These are phyloP conservation scores for Colletotrichum tanaceti DNA, from an alignment of 2,329 filamentous ascomycete species.

Conservation along the genomic window DNA sequence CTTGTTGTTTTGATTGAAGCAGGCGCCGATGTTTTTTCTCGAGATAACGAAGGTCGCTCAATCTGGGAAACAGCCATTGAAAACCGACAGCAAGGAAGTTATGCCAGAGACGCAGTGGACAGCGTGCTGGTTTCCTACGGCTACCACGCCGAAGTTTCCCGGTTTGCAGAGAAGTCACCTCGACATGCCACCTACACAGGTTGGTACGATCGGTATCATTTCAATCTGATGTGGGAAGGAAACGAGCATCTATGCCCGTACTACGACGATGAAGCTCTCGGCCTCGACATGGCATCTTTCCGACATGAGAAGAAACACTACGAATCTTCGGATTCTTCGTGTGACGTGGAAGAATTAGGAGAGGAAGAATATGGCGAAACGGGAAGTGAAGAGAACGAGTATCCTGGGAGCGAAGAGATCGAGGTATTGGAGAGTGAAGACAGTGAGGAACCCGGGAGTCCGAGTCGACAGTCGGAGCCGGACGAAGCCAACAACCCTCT, in stretches of 20 bases:
- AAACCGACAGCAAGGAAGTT: not conserved
- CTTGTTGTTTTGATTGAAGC: not conserved
- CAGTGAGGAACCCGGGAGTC: not conserved
- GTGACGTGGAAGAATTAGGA: accelerated
- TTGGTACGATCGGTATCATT: not conserved
- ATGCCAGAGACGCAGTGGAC: not conserved
- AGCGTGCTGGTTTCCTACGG: not conserved
- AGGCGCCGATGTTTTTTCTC: not conserved
- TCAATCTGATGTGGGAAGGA: not conserved
- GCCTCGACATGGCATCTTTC: not conserved
- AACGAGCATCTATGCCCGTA: not conserved
- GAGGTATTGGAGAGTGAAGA: not conserved
- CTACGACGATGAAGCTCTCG: not conserved
- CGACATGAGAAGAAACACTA: too few relatives aligned
- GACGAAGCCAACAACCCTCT: not conserved
- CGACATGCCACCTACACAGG: not conserved
- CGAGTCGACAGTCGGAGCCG: not conserved
- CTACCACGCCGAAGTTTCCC: not conserved
- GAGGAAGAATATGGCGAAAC: not conserved
- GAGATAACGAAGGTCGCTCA: not conserved
- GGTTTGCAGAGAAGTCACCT: not conserved
- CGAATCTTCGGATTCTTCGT: not conserved
- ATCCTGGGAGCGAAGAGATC: not conserved
- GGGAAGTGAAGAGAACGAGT: not conserved
- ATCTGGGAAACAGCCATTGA: not conserved